These are phyloP conservation scores for Schoenoplectus tabernaemontani DNA, from an alignment of 202 grass and related monocot genomes.

Conservation along the genomic window DNA sequence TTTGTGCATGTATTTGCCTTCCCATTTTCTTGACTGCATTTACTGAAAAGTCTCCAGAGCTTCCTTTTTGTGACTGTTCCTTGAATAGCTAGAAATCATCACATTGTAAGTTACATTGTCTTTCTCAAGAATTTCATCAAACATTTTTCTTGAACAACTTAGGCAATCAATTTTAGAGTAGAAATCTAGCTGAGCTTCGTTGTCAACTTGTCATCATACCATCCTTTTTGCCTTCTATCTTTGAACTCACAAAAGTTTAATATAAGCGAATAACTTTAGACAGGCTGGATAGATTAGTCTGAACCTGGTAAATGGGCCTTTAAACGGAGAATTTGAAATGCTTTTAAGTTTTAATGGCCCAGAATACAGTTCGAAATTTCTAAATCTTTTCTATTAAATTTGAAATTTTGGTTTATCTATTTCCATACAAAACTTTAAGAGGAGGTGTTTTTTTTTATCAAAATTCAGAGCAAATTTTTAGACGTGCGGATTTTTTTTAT, in stretches of 20 bases:
- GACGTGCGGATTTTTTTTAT: too few species aligned
- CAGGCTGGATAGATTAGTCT: neutral
- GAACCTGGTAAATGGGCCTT: too few species aligned
- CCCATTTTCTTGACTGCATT: conserved; percentile 51
- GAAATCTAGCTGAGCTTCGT: conserved; percentile 78
- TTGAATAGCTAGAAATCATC: conserved; percentile 56
- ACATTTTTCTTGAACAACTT: conserved; percentile 39
- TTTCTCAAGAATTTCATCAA: conserved; percentile 53
- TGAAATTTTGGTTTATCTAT: too few species aligned
- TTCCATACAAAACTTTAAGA: too few species aligned
- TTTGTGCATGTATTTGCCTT: conserved; percentile 70
- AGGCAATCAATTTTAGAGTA: conserved; percentile 67
- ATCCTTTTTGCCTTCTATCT: neutral
- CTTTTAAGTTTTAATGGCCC: too few species aligned
- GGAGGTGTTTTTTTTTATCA: too few species aligned
- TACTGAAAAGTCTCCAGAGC: conserved; percentile 44
- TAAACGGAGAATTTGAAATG: too few species aligned
- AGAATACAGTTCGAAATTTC: neutral
- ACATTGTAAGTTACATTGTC: conserved; percentile 87
- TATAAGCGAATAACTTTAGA: too few species aligned
- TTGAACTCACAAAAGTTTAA: neutral
- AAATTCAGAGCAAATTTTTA: too few species aligned
- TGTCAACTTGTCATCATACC: conserved; percentile 29
- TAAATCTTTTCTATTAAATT: too few species aligned
- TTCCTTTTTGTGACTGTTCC: conserved; percentile 27